Evolutionary conservation across 495 filamentous ascomycete species (phyloP).

Genomic region (Bacidia rubella): DNA sequence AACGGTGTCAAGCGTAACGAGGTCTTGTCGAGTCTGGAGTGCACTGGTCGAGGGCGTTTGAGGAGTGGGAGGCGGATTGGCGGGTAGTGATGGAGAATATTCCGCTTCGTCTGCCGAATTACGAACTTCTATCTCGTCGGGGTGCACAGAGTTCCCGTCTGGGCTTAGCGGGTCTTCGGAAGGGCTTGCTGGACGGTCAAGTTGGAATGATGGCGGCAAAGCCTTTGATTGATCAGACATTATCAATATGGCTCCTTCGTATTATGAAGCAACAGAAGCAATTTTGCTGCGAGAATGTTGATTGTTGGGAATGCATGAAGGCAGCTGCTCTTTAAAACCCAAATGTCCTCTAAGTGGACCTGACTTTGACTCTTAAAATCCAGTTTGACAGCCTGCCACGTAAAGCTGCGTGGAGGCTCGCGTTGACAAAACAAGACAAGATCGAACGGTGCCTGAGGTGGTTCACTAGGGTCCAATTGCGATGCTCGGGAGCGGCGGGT

Average conservation of each 20-base stretch:
- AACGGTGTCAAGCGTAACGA: not conserved
- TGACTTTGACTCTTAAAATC: not conserved
- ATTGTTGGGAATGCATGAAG: not conserved
- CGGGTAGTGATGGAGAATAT: not conserved
- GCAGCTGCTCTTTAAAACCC: not conserved
- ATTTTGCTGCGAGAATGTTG: not conserved
- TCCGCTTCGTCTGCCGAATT: not conserved
- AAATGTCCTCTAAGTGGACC: not conserved
- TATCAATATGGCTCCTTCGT: not conserved
- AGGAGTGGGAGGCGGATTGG: conserved; percentile 4
- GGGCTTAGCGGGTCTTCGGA: not conserved
- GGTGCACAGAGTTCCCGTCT: not conserved
- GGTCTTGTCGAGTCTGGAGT: not conserved
- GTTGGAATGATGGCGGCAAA: not conserved
- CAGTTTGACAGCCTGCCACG: not conserved
- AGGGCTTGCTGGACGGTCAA: conserved; percentile 1
- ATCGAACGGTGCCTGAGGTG: not conserved
- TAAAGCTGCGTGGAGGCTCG: not conserved
- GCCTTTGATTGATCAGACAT: not conserved
- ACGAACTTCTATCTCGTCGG: not conserved
- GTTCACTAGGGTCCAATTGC: not conserved
- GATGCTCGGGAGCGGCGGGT: not conserved
- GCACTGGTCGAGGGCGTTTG: not conserved
- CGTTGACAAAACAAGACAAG: not conserved
- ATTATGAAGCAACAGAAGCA: not conserved